Conservation (phyloP, 352 stramenopile species). For the Blastocystis sp. region DNA sequence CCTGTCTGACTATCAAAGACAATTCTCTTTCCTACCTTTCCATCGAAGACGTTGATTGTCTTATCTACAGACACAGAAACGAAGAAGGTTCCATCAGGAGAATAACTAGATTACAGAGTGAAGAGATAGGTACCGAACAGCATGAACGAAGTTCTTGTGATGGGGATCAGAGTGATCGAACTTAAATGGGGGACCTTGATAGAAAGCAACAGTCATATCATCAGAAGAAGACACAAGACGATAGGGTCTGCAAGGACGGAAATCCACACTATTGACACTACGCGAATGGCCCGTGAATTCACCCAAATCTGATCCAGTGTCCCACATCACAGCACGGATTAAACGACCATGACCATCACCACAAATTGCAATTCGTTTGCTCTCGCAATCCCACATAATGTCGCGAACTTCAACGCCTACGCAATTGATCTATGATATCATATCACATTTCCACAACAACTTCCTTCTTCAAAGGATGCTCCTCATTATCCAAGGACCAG, state of each 20-base stretch:
- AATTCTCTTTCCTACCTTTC: constrained; percentile 63
- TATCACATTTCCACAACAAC: not conserved
- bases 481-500: constrained; percentile 47
- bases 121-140: constrained; percentile 66
- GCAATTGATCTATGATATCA: not conserved
- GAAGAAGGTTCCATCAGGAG: constrained; percentile 72
- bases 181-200: constrained; percentile 78
- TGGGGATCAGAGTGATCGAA: constrained; percentile 77
- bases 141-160: constrained; percentile 81
- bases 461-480: constrained; percentile 62
- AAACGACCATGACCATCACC: constrained; percentile 74
- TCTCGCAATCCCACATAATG: constrained; percentile 76
- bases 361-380: constrained; percentile 76
- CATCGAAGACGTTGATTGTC: constrained; percentile 67
- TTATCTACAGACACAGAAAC: constrained; percentile 78
- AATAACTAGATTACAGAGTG: constrained; percentile 66
- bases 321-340: constrained; percentile 75
- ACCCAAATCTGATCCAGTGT: constrained; percentile 76
- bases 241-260: constrained; percentile 76
- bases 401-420: constrained; percentile 76
- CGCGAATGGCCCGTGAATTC: constrained; percentile 79
- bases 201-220: constrained; percentile 77
- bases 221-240: constrained; percentile 77
- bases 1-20: constrained; percentile 75
- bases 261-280: constrained; percentile 77